Percentiles rank a stretch among this genome's conserved stretches.
Conservation (phyloP, 2,329 filamentous ascomycete species). For the Colletotrichum sp. region DNA sequence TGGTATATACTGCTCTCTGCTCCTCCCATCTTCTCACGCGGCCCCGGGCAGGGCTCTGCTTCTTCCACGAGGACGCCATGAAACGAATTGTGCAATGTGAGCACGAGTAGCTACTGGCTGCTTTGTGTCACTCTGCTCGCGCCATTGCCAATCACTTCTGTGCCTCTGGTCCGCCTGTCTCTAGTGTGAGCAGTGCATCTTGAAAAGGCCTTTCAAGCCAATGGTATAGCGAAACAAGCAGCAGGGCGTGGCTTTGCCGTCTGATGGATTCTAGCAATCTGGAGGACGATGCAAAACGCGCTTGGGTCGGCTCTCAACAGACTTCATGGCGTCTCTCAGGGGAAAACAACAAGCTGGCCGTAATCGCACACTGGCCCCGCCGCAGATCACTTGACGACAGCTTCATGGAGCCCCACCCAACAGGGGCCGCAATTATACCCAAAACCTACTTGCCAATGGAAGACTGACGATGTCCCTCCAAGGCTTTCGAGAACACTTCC, state of each 20-base stretch:
- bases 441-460: neutral
- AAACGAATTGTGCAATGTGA: neutral
- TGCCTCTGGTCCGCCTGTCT: neutral
- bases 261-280: neutral
- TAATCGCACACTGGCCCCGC: neutral
- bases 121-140: neutral
- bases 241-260: neutral
- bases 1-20: conserved; percentile 63
- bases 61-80: neutral
- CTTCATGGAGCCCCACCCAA: neutral
- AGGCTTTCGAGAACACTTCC: conserved; percentile 99
- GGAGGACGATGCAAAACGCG: neutral
- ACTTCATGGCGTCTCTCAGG: neutral
- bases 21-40: neutral
- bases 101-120: neutral
- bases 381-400: neutral
- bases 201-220: neutral
- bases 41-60: neutral
- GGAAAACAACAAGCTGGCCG: neutral
- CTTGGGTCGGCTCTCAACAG: neutral
- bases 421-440: neutral
- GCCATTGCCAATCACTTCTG: neutral
- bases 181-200: neutral
- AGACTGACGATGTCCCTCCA: conserved; percentile 35
- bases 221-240: neutral